A percentile compares a stretch with the other conserved stretches of the same genome.
These are phyloP conservation scores for Calonectria pteridis DNA, from an alignment of 2,329 filamentous ascomycete species.

Conservation along the genomic window DNA sequence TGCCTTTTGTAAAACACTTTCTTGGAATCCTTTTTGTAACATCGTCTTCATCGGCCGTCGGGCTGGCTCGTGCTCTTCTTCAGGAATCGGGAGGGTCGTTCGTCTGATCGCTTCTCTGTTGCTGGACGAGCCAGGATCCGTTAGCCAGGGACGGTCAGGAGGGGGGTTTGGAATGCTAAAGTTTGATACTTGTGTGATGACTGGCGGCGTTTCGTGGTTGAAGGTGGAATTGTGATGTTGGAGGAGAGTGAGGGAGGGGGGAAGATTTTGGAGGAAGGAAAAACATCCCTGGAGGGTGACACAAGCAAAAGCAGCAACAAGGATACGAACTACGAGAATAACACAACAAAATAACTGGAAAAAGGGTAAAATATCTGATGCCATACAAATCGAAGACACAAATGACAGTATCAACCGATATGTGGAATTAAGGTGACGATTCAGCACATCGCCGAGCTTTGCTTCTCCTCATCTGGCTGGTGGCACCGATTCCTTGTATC, in stretches of 20 bases:
- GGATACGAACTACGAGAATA: neutral
- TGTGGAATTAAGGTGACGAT: neutral
- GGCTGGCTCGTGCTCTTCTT: neutral
- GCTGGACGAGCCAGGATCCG: neutral
- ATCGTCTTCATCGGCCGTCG: neutral
- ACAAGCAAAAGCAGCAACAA: neutral
- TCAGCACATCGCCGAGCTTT: neutral
- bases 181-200: neutral
- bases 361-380: neutral
- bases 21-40: neutral
- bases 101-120: neutral
- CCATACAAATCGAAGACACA: neutral
- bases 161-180: neutral
- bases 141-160: neutral
- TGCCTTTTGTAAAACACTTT: neutral
- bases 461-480: neutral
- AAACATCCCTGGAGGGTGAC: neutral
- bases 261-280: neutral
- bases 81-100: neutral
- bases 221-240: neutral
- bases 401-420: neutral
- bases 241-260: neutral
- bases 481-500: neutral
- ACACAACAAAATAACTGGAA: neutral
- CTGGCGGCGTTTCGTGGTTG: neutral